These are phyloP conservation scores for Polyplosphaeria fusca DNA, from an alignment of 495 filamentous ascomycete genomes.

Conservation along the genomic window DNA sequence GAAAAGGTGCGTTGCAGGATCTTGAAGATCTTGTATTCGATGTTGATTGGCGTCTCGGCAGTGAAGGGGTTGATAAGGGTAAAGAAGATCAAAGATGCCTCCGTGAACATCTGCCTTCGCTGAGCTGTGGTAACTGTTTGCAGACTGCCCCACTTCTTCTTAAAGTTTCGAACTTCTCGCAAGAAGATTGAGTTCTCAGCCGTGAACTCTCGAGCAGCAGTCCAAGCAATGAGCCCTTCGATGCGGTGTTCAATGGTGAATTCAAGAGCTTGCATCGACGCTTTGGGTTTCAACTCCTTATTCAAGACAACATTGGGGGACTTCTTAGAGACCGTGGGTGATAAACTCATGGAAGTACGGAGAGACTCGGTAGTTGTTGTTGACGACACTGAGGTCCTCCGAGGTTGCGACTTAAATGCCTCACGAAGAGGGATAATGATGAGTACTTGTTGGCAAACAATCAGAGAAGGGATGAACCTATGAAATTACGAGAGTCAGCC, in stretches of 20 bases:
- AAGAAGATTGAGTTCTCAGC: constrained; percentile 43
- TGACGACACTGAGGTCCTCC: constrained; percentile 3
- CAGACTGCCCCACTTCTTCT: constrained; percentile 31
- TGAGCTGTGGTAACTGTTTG: constrained; percentile 21
- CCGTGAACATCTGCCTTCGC: constrained; percentile 32
- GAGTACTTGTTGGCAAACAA: constrained; percentile 36
- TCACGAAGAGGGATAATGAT: constrained; percentile 39
- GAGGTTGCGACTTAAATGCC: constrained; percentile 19
- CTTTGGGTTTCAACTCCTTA: constrained; percentile 28
- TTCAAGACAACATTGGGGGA: constrained; percentile 3
- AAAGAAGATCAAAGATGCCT: constrained; percentile 39
- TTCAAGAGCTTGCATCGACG: constrained; percentile 38
- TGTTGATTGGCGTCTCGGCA: constrained; percentile 39
- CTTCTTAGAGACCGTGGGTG: constrained; percentile 1
- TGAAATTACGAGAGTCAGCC: constrained; percentile 4
- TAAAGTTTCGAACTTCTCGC: constrained; percentile 38
- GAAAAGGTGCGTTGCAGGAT: constrained; percentile 30
- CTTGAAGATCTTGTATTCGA: constrained; percentile 36
- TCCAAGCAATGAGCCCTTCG: constrained; percentile 37
- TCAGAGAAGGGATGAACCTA: constrained; percentile 39
- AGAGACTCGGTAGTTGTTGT: constrained; percentile 2
- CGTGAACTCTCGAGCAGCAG: constrained; percentile 38
- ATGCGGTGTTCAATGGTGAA: constrained; percentile 33
- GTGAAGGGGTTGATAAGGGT: constrained; percentile 37
- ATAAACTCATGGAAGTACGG: background rate